Evolutionary conservation across 345 rosid species (phyloP), one percentile per base, ranked within the genome.

Genomic region (Pseudoturritis turrita): DNA sequence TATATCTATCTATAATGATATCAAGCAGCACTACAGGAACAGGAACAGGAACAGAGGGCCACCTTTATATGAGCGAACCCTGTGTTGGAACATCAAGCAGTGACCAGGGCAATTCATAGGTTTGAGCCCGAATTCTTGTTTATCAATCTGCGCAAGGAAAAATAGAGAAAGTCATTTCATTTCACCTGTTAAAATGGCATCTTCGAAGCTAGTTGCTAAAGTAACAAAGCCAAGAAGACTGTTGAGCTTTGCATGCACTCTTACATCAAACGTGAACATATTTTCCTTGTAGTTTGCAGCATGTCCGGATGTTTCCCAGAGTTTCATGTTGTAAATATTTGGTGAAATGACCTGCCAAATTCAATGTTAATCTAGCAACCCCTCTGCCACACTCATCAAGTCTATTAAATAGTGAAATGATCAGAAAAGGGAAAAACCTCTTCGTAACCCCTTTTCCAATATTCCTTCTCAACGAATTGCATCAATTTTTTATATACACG

Each of bases 231-330:
- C 36, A 41, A 40, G 25, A 18, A 57, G 62, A 57, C n/a, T 23
- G 51, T 60, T 62, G 49, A 61, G 33, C 37, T 19, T 86, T 73
- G 85, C 93, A 79, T 87, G 89, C 47, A 86, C 85, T 47, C 87
- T 92, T 79, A 89, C 93, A 87, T 91, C 90, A 71, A 89, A 82
- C 36, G 85, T 72, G 77, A 91, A 89, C 96, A 91, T 91, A 73
- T 91, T 86, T 75, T 91, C 93, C 81, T 84, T 91, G 82, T 89
- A 91, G 72, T 91, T 91, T 47, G 88, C 91, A 72, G 91, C 97
- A 80, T 89, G 97, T 52, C 37, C 93, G 53, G 96, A 91, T 65
- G 83, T 91, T 78, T 89, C 90, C 97, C 97, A 89, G 46, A 91
- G 91, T 79, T 83, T 83, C 89, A 89, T 91, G 69, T 91, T 89